Evolutionary conservation across 768 basidiomycete genomes (phyloP), one percentile per base, ranked within the genome.

Genomic region (Naganishia friedmannii): DNA sequence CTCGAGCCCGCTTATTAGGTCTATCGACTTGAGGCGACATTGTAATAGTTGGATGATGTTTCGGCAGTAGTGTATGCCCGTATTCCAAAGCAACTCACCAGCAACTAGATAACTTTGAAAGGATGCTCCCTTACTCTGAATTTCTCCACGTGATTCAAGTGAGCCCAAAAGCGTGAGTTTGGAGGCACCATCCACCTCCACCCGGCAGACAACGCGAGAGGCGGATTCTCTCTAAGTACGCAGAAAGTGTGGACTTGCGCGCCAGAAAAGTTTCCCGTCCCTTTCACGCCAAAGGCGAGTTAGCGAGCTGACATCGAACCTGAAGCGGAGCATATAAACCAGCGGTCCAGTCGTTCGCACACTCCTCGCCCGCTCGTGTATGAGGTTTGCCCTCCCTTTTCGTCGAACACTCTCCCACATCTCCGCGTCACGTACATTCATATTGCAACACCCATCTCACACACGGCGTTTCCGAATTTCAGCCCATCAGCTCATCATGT

Each of bases 1-100:
- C 60, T 28, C 60, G 60, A 45, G 60, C 39, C 60, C 60, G 21
- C 28, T 63, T 63, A 29, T 63, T 63, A 23, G 60, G 60, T 26
- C 60, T 31, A 15, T 63, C 60, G 26, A 63, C 42, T 29, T 63
- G 60, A n/a, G 48, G 23, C n/a, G 48, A n/a, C 48, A 51, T 51
- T 51, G 15, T 8, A 42, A 13, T 17, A 42, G 42, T 15, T 17
- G 42, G 2, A 42, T 5, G 15, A 13, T 42, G 15, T 2, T 42
- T 42, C n/a, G n/a, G 34, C 34, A 8, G 2, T 42, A 2, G 15
- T 2, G 42, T 8, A 42, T 8, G 42, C 15, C 9, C 15, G 42
- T 2, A 17, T 42, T 17, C 9, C 15, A 42, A 13, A 42, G 42
- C 7, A 8, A 8, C 7, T 17, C 42, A 17, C 42, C 7, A 5